Evolutionary conservation across 306 rosid species (phyloP).

Genomic region (Lathyrus tuberosus): DNA sequence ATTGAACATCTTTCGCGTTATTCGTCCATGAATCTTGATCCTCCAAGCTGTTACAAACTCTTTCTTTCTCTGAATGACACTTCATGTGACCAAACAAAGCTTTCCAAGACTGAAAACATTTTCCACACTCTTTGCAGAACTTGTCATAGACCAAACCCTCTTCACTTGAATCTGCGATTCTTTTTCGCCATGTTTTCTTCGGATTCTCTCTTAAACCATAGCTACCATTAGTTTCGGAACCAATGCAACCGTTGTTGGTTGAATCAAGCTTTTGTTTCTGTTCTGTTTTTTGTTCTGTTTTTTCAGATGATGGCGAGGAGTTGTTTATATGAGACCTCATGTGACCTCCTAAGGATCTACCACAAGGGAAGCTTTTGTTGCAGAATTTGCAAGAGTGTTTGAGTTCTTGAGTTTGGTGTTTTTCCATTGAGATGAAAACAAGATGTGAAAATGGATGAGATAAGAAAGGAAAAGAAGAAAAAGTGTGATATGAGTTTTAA

Average conservation of each 20-base stretch:
- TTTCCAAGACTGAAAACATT: conserved; percentile 76
- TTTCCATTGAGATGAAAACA: conserved; percentile 50
- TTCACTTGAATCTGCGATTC: conserved; percentile 55
- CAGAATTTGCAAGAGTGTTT: conserved; percentile 85
- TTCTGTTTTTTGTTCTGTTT: conserved; percentile 45
- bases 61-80: conserved; percentile 74
- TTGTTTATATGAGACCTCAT: conserved; percentile 84
- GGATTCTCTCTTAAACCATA: conserved; percentile 86
- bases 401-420: conserved; percentile 49
- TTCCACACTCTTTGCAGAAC: conserved; percentile 88
- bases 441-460: conserved; percentile 22
- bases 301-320: conserved; percentile 43
- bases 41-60: conserved; percentile 49
- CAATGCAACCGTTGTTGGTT: conserved; percentile 29
- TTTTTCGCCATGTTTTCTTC: conserved; percentile 72
- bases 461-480: background rate
- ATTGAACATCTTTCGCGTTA: conserved; percentile 56
- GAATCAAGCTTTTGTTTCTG: conserved; percentile 47
- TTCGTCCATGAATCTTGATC: conserved; percentile 73
- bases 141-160: conserved; percentile 50
- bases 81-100: conserved; percentile 93
- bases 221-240: conserved; percentile 43
- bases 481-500: conserved; percentile 35
- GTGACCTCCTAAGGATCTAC: conserved; percentile 95
- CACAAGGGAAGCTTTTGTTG: conserved; percentile 76